phyloP scores from a whole-genome alignment of 441 rosid genomes.

The Corymbia citriodora region DNA sequence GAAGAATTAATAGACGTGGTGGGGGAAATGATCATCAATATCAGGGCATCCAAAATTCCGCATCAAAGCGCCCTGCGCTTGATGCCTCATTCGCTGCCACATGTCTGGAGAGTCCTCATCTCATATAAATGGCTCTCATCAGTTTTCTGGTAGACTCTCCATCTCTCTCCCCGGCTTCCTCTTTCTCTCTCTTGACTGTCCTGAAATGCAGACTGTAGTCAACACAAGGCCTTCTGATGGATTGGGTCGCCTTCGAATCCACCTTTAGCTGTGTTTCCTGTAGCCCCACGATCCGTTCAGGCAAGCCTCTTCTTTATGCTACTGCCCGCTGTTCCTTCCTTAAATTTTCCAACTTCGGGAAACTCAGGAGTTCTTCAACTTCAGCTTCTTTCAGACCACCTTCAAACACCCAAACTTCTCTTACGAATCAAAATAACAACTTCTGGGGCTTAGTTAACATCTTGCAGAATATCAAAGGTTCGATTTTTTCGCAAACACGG shows the following conservation, averaged over 20 bases:
- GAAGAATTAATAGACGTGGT: neutral
- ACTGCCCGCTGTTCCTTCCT: neutral
- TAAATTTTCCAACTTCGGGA: slow-evolving; percentile 7
- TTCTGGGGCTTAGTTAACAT: slow-evolving; percentile 27
- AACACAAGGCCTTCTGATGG: slow-evolving; percentile 28
- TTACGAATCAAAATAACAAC: neutral
- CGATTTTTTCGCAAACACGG: slow-evolving; percentile 32
- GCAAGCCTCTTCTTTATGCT: neutral
- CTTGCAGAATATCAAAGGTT: slow-evolving; percentile 14
- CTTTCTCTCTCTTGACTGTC: neutral
- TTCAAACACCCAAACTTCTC: neutral
- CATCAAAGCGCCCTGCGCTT: neutral
- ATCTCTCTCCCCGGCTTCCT: neutral
- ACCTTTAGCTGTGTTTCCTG: slow-evolving; percentile 22
- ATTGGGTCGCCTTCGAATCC: slow-evolving; percentile 29
- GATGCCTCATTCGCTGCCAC: neutral
- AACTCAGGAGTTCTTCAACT: slow-evolving; percentile 18
- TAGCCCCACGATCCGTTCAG: slow-evolving; percentile 9
- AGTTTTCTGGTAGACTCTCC: slow-evolving; percentile 15
- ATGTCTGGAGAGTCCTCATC: neutral
- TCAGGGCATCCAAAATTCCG: neutral
- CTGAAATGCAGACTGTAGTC: slow-evolving; percentile 33
- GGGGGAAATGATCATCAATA: neutral
- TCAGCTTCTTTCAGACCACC: slow-evolving; percentile 27
- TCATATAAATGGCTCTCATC: neutral